Percentiles rank a stretch among this genome's conserved stretches.
Evolutionary conservation across 257 asterid genomes (phyloP).

Genomic region (Buddleja alternifolia): DNA sequence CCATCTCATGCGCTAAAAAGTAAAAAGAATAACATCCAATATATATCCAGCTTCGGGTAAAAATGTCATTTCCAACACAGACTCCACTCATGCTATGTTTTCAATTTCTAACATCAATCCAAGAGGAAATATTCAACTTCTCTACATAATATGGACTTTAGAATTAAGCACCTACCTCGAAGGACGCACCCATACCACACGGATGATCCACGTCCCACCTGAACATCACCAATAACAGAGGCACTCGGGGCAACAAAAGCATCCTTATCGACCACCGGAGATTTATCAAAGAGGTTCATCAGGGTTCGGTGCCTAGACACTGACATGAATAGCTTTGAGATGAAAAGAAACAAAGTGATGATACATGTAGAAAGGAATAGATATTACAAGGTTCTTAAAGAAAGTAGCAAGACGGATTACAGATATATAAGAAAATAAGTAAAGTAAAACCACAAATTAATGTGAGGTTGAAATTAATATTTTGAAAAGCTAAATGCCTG

Average conservation of each 20-base stretch:
- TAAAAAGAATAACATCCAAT: too few relatives aligned
- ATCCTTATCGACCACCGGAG: slow-evolving; percentile 53
- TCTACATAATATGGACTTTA: background rate
- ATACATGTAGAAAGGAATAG: background rate
- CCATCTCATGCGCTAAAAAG: background rate
- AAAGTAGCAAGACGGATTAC: background rate
- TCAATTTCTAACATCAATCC: slow-evolving; percentile 6
- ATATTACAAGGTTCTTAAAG: background rate
- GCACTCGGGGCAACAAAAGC: slow-evolving; percentile 67
- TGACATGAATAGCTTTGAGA: slow-evolving; percentile 13
- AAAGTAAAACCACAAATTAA: background rate
- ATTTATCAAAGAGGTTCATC: slow-evolving; percentile 57
- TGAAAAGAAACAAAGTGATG: background rate
- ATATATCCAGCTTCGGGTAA: background rate
- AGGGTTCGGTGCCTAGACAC: slow-evolving; percentile 69
- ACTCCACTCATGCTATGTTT: background rate
- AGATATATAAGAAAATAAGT: background rate
- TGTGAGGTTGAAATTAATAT: too few relatives aligned
- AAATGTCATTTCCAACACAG: background rate
- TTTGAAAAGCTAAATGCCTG: too few relatives aligned
- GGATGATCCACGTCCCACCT: slow-evolving; percentile 53
- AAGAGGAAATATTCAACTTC: background rate
- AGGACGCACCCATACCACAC: slow-evolving; percentile 68
- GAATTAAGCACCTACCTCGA: slow-evolving; percentile 41
- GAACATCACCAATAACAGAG: slow-evolving; percentile 57